Evolutionary conservation across 495 filamentous ascomycete species (phyloP).

Genomic region (Bombardia bombarda): DNA sequence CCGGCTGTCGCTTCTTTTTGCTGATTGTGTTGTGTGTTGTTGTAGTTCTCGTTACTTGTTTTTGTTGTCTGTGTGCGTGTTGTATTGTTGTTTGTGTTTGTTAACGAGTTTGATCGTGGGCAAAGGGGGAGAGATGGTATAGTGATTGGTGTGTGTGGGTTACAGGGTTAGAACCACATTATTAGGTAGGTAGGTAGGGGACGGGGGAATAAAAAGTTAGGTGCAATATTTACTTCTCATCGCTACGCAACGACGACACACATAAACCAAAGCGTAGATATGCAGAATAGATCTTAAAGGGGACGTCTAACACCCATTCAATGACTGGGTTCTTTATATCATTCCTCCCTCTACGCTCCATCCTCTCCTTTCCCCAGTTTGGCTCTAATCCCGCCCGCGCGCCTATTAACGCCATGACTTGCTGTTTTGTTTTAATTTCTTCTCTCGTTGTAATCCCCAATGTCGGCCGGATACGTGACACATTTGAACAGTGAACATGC

Average conservation of each 20-base stretch:
- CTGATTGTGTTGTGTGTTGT: neutral
- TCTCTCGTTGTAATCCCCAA: too few relatives aligned
- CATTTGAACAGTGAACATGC: too few relatives aligned
- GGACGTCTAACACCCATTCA: neutral
- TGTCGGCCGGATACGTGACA: too few relatives aligned
- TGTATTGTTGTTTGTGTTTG: neutral
- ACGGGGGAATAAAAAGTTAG: neutral
- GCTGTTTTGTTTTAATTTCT: neutral
- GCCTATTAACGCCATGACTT: neutral
- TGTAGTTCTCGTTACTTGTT: neutral
- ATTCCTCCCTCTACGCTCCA: neutral
- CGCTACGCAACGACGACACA: neutral
- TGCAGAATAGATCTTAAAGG: constrained; percentile 13
- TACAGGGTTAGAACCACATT: too few relatives aligned
- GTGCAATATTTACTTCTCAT: constrained; percentile 2
- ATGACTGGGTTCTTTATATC: neutral
- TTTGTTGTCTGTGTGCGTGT: constrained; percentile 1
- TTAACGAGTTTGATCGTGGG: neutral
- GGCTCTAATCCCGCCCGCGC: neutral
- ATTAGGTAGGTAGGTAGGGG: neutral
- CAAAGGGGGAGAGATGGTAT: neutral
- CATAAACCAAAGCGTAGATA: constrained; percentile 17
- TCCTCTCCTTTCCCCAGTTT: too few relatives aligned
- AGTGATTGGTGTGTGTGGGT: neutral
- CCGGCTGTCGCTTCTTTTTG: neutral